Evolutionary conservation across 2,329 filamentous ascomycete genomes (phyloP), one percentile per base, ranked within the genome.

Genomic region (Xylaria hypoxylon): DNA sequence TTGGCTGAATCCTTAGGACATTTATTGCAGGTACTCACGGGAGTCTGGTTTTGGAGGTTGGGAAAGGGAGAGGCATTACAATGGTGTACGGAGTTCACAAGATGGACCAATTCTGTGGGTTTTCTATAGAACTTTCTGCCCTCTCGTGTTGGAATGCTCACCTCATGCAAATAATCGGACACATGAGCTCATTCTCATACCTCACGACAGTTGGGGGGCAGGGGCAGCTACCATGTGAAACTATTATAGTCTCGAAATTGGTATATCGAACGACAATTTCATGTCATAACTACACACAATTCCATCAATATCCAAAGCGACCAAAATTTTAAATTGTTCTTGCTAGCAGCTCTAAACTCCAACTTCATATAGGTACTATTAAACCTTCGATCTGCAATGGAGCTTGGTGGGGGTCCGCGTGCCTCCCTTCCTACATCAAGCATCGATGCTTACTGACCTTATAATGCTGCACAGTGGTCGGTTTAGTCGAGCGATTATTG

Each of bases 61-160:
- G 57, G 50, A 13, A 24, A 33, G 62, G 44, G 55, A 51, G 56
- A 63, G 67, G 70, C 69, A 73, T 71, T 75, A 71, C 68, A 77
- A 70, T 73, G 77, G 77, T 74, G 76, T 77, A 73, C 60, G 77
- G 75, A 73, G 76, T 76, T 74, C 53, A 68, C 65, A 73, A 75
- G 72, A 75, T 65, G 72, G 69, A 68, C 59, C 68, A 69, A 64
- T 67, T 70, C 57, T 67, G 65, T 68, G 67, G 63, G 67, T 65
- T 69, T 72, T 71, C 42, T 65, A 70, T 68, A 72, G 64, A 71
- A 68, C 68, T 59, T 67, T 66, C 62, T 65, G 19, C 65, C 64
- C 64, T 51, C 55, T 63, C 55, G 61, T 68, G 53, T 65, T 62
- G 59, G 59, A 61, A 42, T 44, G 55, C 40, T 60, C 65, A 59